Percentiles rank a stretch among this genome's conserved stretches.
These are phyloP conservation scores for Fusarium sp. DNA, from an alignment of 2,329 filamentous ascomycete species.

Conservation along the genomic window DNA sequence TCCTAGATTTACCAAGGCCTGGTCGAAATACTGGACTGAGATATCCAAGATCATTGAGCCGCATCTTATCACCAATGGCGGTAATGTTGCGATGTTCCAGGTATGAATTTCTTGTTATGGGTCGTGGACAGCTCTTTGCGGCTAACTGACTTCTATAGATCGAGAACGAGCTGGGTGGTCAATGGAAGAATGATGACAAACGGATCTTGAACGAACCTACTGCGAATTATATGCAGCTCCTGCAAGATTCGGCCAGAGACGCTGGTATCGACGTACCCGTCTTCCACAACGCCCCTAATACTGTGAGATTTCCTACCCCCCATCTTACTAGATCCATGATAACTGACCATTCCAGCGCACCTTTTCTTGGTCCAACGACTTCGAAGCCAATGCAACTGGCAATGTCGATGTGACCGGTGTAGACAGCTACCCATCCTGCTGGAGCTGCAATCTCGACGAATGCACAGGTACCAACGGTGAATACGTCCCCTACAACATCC, in stretches of 20 bases:
- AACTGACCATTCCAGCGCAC: conserved; percentile 12
- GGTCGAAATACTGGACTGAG: conserved; percentile 64
- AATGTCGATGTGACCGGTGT: conserved; percentile 65
- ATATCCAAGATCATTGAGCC: conserved; percentile 62
- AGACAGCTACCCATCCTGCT: conserved; percentile 68
- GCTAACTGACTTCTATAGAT: conserved; percentile 47
- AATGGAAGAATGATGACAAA: conserved; percentile 55
- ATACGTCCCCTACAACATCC: conserved; percentile 62
- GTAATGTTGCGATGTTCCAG: conserved; percentile 64
- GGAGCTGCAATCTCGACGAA: conserved; percentile 71
- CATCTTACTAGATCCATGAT: rapidly evolving
- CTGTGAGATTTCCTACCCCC: conserved; percentile 50
- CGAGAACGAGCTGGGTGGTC: conserved; percentile 64
- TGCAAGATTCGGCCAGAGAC: conserved; percentile 64
- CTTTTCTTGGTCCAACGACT: conserved; percentile 70
- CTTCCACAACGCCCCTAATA: conserved; percentile 69
- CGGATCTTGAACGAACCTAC: conserved; percentile 61
- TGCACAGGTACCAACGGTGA: conserved; percentile 70
- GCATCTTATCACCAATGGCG: conserved; percentile 67
- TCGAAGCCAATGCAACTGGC: conserved; percentile 61
- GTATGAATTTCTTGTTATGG: neutral
- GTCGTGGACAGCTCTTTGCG: no score
- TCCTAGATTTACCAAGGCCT: conserved; percentile 62
- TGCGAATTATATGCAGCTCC: conserved; percentile 66
- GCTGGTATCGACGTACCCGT: conserved; percentile 69